These are phyloP conservation scores for Diddensiella caesifluorescens DNA, from an alignment of 805 yeast genomes.

Conservation along the genomic window DNA sequence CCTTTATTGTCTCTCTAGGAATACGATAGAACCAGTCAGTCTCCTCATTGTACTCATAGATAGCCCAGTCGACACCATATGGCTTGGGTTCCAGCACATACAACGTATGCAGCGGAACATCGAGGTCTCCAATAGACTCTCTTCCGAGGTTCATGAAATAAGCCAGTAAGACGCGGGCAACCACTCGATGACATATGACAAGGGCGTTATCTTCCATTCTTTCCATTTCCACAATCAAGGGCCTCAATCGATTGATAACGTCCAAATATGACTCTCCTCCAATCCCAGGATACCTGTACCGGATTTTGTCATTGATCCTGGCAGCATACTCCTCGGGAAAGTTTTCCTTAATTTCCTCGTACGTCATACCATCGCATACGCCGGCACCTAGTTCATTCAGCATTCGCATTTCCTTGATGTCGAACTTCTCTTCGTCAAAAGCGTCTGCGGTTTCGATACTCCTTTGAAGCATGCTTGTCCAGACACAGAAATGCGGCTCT, in stretches of 20 bases:
- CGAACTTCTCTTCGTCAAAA: conserved; percentile 69
- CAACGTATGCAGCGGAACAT: conserved; percentile 87
- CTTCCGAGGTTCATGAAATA: conserved; percentile 78
- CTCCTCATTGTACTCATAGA: conserved; percentile 79
- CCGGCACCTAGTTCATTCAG: conserved; percentile 94
- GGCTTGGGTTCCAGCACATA: conserved; percentile 90
- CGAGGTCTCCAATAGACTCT: conserved; percentile 79
- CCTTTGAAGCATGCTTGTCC: conserved; percentile 85
- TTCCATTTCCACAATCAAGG: conserved; percentile 88
- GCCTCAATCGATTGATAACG: conserved; percentile 83
- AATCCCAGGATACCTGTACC: conserved; percentile 91
- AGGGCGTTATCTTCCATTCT: conserved; percentile 83
- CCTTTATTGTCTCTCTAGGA: conserved; percentile 29
- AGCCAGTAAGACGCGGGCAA: conserved; percentile 78
- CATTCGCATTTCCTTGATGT: conserved; percentile 85
- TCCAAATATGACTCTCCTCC: conserved; percentile 96
- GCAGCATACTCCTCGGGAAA: conserved; percentile 77
- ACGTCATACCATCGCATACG: conserved; percentile 86
- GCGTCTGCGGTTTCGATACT: conserved; percentile 71
- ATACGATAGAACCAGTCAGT: conserved; percentile 74
- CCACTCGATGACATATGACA: conserved; percentile 84
- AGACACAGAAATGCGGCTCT: conserved; percentile 79
- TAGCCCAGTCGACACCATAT: conserved; percentile 89
- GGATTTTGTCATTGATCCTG: conserved; percentile 68
- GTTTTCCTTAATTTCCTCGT: conserved; percentile 68